These are phyloP conservation scores for Hemisphaericaspora nanyangensis DNA, from an alignment of 805 yeast species.

Conservation along the genomic window DNA sequence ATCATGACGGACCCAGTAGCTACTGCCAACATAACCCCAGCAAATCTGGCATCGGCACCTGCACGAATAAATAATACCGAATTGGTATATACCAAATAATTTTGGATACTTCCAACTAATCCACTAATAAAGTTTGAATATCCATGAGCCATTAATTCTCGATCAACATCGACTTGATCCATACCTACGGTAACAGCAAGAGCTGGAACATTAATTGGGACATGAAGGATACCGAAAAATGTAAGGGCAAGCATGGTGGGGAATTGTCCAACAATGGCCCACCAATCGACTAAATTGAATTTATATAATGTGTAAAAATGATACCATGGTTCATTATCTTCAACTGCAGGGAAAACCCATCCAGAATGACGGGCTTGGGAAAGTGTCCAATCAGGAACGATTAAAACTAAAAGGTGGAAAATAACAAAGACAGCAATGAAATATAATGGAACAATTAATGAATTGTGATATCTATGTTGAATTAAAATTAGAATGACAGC, in stretches of 20 bases:
- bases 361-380: constrained; percentile 64
- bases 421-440: constrained; percentile 66
- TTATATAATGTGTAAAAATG: constrained; percentile 73
- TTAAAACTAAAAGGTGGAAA: constrained; percentile 65
- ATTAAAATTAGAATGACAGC: constrained; percentile 58
- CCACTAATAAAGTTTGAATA: constrained; percentile 86
- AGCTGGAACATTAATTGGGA: constrained; percentile 97
- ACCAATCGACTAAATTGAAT: constrained; percentile 72
- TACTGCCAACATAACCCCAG: constrained; percentile 84
- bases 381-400: constrained; percentile 65
- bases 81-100: constrained; percentile 92
- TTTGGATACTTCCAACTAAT: constrained; percentile 80
- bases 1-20: constrained; percentile 81
- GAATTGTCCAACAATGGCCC: constrained; percentile 57
- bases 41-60: constrained; percentile 89
- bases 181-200: constrained; percentile 85
- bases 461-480: constrained; percentile 52
- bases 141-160: constrained; percentile 94
- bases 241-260: constrained; percentile 96
- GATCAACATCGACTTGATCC: constrained; percentile 84
- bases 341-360: constrained; percentile 76
- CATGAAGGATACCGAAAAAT: constrained; percentile 92
- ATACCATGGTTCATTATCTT: constrained; percentile 81
- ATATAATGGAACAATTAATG: constrained; percentile 76
- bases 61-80: constrained; percentile 88